Evolutionary conservation across 1,284 basidiomycete species (phyloP).

Genomic region (Malassezia furfur): DNA sequence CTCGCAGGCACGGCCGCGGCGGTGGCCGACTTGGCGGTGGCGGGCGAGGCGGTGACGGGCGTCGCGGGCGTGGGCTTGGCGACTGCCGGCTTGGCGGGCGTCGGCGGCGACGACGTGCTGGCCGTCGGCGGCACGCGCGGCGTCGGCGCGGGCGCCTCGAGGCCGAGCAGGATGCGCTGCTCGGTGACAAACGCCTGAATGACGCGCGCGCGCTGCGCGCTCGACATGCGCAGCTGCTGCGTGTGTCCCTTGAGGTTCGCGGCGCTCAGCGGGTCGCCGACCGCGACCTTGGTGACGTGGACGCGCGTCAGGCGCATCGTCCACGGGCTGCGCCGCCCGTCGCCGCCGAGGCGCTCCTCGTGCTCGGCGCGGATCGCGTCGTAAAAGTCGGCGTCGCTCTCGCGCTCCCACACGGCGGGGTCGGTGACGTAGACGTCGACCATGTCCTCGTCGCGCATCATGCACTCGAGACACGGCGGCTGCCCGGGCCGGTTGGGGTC

Average conservation of each 20-base stretch:
- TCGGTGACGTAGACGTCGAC: slow-evolving; percentile 82
- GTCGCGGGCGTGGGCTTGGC: background rate
- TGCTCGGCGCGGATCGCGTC: slow-evolving; percentile 67
- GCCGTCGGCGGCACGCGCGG: slow-evolving; percentile 31
- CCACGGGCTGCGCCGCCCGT: slow-evolving; percentile 3
- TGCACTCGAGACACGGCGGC: slow-evolving; percentile 79
- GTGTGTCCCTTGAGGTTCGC: slow-evolving; percentile 69
- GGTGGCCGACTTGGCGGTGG: background rate
- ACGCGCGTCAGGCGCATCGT: slow-evolving; percentile 47
- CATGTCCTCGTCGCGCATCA: slow-evolving; percentile 98
- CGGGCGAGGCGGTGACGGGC: background rate
- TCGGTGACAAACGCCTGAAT: slow-evolving; percentile 3
- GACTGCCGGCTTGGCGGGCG: slow-evolving; percentile 35
- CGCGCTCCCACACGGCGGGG: slow-evolving; percentile 79
- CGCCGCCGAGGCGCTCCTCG: slow-evolving; percentile 21
- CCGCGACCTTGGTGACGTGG: slow-evolving; percentile 56
- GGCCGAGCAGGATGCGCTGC: slow-evolving; percentile 8
- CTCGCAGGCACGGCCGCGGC: background rate
- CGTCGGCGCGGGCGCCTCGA: slow-evolving; percentile 34
- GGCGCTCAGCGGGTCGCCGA: slow-evolving; percentile 47
- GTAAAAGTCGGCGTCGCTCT: slow-evolving; percentile 71
- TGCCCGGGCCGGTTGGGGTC: slow-evolving; percentile 23
- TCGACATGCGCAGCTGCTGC: slow-evolving; percentile 59
- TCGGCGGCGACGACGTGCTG: slow-evolving; percentile 26
- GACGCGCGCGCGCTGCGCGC: slow-evolving; percentile 1